Conservation (phyloP, 331 rosid species). For the Rhamnella rubrinervis region DNA sequence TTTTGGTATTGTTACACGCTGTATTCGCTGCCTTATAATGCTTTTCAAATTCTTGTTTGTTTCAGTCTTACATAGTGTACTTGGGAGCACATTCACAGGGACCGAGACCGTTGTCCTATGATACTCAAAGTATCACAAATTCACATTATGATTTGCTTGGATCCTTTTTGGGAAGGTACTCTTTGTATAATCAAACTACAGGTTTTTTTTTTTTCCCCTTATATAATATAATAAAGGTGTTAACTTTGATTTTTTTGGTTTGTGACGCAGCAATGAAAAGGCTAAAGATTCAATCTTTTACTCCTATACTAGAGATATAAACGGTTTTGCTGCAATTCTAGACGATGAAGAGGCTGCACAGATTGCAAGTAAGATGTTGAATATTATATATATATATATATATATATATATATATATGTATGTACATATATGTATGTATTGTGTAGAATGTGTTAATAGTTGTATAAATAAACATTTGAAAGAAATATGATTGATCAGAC, state of each 20-base stretch:
- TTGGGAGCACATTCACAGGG: slow-evolving; percentile 36
- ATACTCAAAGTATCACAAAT: slow-evolving; percentile 13
- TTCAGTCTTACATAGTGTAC: slow-evolving; percentile 54
- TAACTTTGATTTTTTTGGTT: background rate
- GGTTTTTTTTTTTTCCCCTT: background rate
- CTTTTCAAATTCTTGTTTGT: background rate
- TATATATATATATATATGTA: background rate
- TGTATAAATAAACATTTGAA: background rate
- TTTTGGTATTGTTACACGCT: background rate
- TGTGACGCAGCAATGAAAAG: slow-evolving; percentile 25
- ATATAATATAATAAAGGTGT: background rate
- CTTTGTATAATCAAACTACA: background rate
- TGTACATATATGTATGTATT: background rate
- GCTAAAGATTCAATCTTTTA: slow-evolving; percentile 39
- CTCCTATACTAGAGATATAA: slow-evolving; percentile 39
- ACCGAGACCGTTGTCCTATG: background rate
- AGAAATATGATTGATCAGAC: background rate
- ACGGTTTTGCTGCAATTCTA: slow-evolving; percentile 50
- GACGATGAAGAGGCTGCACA: slow-evolving; percentile 27
- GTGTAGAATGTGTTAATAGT: background rate
- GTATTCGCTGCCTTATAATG: too few relatives aligned
- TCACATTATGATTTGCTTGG: slow-evolving; percentile 40
- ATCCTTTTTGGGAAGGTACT: slow-evolving; percentile 37
- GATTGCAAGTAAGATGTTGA: slow-evolving; percentile 29
- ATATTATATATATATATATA: too few relatives aligned